These are phyloP conservation scores for Ogataea nakhonphanomensis DNA, from an alignment of 805 yeast species.

Conservation along the genomic window DNA sequence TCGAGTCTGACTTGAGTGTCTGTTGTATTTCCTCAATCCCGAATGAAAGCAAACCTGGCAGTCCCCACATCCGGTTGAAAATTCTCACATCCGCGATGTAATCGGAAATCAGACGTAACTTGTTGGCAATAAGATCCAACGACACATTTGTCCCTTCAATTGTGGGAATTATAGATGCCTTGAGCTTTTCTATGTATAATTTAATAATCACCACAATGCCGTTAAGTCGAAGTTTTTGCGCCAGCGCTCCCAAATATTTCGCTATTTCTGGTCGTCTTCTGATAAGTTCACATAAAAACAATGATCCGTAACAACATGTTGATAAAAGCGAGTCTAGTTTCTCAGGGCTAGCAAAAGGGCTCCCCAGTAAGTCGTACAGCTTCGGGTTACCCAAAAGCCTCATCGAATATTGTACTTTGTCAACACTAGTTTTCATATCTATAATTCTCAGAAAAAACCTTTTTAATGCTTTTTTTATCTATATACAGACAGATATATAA, in stretches of 20 bases:
- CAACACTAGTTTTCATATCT: not conserved
- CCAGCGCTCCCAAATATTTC: constrained; percentile 5
- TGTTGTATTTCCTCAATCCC: constrained; percentile 18
- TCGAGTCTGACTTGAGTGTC: constrained; percentile 9
- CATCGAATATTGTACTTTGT: constrained; percentile 1
- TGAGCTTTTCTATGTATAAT: not conserved
- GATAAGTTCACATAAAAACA: constrained; percentile 29
- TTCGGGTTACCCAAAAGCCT: constrained; percentile 23
- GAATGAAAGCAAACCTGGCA: constrained; percentile 28
- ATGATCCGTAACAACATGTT: constrained; percentile 31
- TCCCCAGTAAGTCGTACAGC: constrained; percentile 27
- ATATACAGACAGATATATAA: constrained; percentile 6
- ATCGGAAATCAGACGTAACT: constrained; percentile 25
- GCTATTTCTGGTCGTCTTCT: constrained; percentile 18
- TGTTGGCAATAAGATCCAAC: constrained; percentile 13
- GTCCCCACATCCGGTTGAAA: constrained; percentile 36
- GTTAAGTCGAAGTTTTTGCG: constrained; percentile 3
- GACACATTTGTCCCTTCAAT: not conserved
- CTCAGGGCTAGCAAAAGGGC: constrained; percentile 25
- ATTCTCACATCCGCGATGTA: constrained; percentile 36
- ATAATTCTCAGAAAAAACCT: not conserved
- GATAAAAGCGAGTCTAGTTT: constrained; percentile 33
- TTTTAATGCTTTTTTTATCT: constrained; percentile 1
- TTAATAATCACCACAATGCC: not conserved
- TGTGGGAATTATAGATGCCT: not conserved